A percentile compares a stretch with the other conserved stretches of the same genome.
These are phyloP conservation scores for Blumeriella jaapii DNA, from an alignment of 2,329 filamentous ascomycete genomes.

Conservation along the genomic window DNA sequence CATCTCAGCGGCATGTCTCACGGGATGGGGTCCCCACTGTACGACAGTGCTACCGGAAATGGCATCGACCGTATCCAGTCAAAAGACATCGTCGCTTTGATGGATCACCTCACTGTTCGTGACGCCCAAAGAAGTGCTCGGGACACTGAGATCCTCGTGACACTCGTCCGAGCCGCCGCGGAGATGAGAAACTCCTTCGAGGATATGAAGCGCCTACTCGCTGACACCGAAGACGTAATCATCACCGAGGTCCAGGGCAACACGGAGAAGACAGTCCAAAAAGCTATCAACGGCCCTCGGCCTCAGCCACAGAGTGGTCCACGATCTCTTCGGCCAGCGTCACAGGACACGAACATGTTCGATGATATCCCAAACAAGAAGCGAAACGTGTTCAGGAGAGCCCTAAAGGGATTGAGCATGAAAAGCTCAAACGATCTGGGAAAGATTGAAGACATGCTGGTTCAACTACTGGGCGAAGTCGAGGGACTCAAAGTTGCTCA, in stretches of 20 bases:
- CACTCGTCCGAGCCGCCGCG: slow-evolving; percentile 82
- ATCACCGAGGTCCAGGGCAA: slow-evolving; percentile 80
- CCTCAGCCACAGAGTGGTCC: slow-evolving; percentile 57
- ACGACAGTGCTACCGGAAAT: slow-evolving; percentile 77
- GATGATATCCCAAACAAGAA: slow-evolving; percentile 62
- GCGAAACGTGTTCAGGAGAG: slow-evolving; percentile 85
- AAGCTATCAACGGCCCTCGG: slow-evolving; percentile 72
- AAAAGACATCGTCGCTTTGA: slow-evolving; percentile 90
- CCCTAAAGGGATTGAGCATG: slow-evolving; percentile 79
- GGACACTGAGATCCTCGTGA: slow-evolving; percentile 92
- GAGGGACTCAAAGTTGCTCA: slow-evolving; percentile 62
- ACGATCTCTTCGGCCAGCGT: slow-evolving; percentile 33
- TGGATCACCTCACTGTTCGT: slow-evolving; percentile 96
- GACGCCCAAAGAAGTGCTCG: slow-evolving; percentile 93
- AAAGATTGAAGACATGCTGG: slow-evolving; percentile 84
- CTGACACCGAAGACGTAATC: slow-evolving; percentile 80
- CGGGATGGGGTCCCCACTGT: slow-evolving; percentile 79
- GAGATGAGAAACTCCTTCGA: slow-evolving; percentile 97
- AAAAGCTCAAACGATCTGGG: slow-evolving; percentile 81
- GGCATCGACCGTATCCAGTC: slow-evolving; percentile 89
- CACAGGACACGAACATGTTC: slow-evolving; percentile 39
- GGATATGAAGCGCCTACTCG: slow-evolving; percentile 86
- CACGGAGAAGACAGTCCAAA: slow-evolving; percentile 75
- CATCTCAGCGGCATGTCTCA: slow-evolving; percentile 85
- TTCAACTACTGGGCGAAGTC: slow-evolving; percentile 84